phyloP scores from a whole-genome alignment of 2,329 filamentous ascomycete genomes.

The Pezicula radicicola region DNA sequence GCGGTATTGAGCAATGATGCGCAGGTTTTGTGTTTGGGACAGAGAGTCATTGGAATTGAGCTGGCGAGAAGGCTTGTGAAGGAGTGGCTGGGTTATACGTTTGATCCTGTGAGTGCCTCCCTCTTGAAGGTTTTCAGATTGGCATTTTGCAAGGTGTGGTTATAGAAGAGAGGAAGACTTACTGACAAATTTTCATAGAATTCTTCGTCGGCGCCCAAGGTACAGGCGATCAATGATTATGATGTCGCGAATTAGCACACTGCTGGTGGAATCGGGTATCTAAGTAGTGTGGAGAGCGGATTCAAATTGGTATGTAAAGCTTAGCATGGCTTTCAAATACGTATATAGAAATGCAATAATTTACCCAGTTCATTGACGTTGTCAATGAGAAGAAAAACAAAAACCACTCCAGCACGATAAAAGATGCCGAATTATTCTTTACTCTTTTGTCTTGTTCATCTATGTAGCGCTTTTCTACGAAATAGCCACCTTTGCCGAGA shows the following conservation, averaged over 20 bases:
- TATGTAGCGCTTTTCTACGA: too few species aligned
- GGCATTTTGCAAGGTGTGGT: not conserved
- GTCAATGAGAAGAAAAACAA: too few species aligned
- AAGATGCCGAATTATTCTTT: too few species aligned
- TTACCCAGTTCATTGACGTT: too few species aligned
- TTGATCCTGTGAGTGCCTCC: conserved; percentile 59
- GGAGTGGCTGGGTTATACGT: conserved; percentile 83
- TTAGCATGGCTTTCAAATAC: too few species aligned
- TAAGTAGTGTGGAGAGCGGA: too few species aligned
- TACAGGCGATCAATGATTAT: conserved; percentile 23
- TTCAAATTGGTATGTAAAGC: too few species aligned
- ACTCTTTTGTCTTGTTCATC: too few species aligned
- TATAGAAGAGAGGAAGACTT: not conserved
- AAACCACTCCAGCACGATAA: too few species aligned
- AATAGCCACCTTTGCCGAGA: too few species aligned
- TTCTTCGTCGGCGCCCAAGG: conserved; percentile 17
- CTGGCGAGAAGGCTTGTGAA: conserved; percentile 71
- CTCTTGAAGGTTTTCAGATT: not conserved
- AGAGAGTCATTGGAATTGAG: conserved; percentile 79
- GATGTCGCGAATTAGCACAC: conserved; percentile 13
- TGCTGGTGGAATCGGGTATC: too few species aligned
- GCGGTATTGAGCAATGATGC: conserved; percentile 81
- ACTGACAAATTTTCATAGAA: conserved; percentile 7
- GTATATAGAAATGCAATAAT: too few species aligned
- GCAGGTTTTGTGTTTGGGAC: conserved; percentile 83